phyloP scores from a whole-genome alignment of 805 yeast genomes.

The Zygoascus bituminiphila region DNA sequence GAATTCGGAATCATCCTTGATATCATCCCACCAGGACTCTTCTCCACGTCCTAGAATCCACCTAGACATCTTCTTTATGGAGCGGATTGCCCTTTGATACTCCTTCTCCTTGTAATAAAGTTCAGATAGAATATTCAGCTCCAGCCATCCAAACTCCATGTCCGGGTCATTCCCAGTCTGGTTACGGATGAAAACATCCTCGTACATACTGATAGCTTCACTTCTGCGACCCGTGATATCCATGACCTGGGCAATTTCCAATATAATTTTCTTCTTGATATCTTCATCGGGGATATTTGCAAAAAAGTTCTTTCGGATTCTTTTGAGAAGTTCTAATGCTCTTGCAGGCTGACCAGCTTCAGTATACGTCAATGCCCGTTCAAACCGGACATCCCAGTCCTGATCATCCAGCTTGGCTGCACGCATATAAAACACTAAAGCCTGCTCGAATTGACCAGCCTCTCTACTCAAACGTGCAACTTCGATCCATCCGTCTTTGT shows the following conservation, averaged over 20 bases:
- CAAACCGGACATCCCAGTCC: constrained; percentile 72
- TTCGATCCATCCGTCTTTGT: constrained; percentile 78
- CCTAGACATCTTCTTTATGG: constrained; percentile 64
- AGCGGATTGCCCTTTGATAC: constrained; percentile 53
- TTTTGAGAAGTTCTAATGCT: constrained; percentile 22
- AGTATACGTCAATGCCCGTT: constrained; percentile 42
- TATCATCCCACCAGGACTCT: constrained; percentile 60
- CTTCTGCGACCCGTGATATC: constrained; percentile 46
- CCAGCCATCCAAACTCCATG: constrained; percentile 71
- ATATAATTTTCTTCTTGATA: constrained; percentile 7
- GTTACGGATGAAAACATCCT: constrained; percentile 54
- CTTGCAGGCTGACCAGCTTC: constrained; percentile 21
- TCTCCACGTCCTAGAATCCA: constrained; percentile 69
- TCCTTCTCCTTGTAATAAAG: constrained; percentile 62
- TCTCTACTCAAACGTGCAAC: constrained; percentile 73
- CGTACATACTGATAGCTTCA: constrained; percentile 69
- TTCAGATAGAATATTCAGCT: constrained; percentile 75
- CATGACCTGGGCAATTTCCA: constrained; percentile 28
- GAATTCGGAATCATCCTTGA: constrained; percentile 68
- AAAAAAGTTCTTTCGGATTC: constrained; percentile 13
- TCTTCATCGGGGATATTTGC: constrained; percentile 2
- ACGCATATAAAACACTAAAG: constrained; percentile 54
- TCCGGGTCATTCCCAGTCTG: constrained; percentile 2
- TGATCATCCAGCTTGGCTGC: constrained; percentile 80
- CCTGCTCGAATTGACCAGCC: constrained; percentile 56